Base-by-base conservation (phyloP, 345 rosid species). In the Salix udensis region DNA sequence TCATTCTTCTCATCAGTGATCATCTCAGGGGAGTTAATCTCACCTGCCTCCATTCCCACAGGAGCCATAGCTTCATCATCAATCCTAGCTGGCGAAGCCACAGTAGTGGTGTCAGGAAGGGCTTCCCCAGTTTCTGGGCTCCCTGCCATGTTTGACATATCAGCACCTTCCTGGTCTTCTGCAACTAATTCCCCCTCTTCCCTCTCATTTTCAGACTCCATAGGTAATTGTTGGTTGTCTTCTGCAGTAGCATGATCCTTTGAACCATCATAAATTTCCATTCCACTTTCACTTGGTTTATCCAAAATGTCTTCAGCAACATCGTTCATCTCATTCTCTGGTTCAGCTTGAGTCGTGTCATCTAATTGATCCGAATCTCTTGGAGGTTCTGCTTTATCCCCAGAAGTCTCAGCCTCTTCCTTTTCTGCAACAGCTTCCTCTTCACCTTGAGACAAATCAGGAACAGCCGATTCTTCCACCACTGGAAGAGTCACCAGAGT, bases 141-240 rank as follows among this genome's bases (percentile, higher is more conserved):
- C 24, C 83, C 91, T 34, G 72, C 77, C 72, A 82, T 66, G 76
- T 76, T 80, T 36, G 85, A 78, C 77, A 74, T 60, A 73, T 91
- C 89, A 4, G 77, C 77, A 46, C 75, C 82, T 10, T 85, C 96
- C 36, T 89, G 97, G 10, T 65, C 84, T 70, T 93, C 99, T 46
- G 85, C 73, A n/a, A 82, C 72, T 62, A 90, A 77, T 83, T 95
- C 99, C 71, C 98, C 98, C 77, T 96, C 99, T 89, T 92, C 99
- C 79, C 81, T 91, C 79, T 96, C 99, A 15, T 85, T 83, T 66
- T 89, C 95, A 44, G 75, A 69, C 37, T 89, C 94, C 78, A 82
- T 48, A n/a, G 60, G 50, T 21, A 67, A 68, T 61, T 85, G 88
- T 75, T 82, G 89, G 76, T 79, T 82, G n/a, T 88, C 93, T 77